Evolutionary conservation across 257 asterid genomes (phyloP).

Genomic region (Nicotiana tabacum): DNA sequence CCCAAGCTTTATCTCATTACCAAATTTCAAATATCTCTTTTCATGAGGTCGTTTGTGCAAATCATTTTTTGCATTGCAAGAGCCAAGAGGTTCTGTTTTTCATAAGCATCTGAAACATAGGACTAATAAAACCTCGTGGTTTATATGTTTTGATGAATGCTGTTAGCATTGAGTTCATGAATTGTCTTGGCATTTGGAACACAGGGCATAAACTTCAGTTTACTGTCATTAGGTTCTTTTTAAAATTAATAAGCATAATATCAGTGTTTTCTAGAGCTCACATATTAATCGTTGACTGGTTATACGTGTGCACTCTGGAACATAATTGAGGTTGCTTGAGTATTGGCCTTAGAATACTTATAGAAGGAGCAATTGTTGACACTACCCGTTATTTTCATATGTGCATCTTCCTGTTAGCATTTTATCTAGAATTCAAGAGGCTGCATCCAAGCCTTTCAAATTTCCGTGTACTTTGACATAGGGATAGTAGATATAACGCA

Average conservation of each 20-base stretch:
- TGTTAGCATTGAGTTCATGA: not conserved
- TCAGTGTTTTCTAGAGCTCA: not conserved
- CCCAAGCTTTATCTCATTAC: not conserved
- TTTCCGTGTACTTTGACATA: not conserved
- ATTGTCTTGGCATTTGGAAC: not conserved
- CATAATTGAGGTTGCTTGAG: not conserved
- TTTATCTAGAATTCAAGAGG: not conserved
- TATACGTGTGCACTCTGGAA: not conserved
- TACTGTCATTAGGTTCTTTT: not conserved
- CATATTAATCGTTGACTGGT: not conserved
- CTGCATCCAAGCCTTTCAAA: not conserved
- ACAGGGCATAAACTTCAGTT: not conserved
- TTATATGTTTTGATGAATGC: not conserved
- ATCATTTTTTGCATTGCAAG: not conserved
- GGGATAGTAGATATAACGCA: not conserved
- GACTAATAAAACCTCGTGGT: not conserved
- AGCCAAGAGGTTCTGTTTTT: not conserved
- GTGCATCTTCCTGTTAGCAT: not conserved
- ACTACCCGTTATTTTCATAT: not conserved
- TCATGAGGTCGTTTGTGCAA: slow-evolving; percentile 32
- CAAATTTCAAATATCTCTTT: slow-evolving; percentile 24
- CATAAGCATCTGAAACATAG: not conserved
- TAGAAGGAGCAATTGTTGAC: not conserved
- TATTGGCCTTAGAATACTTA: not conserved
- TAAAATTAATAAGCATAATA: not conserved